Evolutionary conservation across 345 rosid species (phyloP), one percentile per base, ranked within the genome.

Genomic region (Gossypium raimondii): DNA sequence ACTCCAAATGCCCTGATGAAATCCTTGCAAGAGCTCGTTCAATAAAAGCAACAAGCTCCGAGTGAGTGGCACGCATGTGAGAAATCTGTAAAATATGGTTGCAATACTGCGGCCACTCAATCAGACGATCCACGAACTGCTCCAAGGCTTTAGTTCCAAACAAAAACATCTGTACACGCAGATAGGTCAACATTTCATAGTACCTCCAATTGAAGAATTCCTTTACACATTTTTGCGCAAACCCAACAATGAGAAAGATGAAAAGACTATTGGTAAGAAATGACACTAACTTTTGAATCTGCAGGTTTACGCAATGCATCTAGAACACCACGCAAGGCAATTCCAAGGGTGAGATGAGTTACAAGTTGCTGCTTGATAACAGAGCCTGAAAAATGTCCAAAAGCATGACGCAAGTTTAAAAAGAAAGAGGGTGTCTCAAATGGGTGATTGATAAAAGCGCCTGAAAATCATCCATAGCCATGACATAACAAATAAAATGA

Each of bases 101-200:
- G 86, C 99, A 95, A 84, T 95, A 95, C 55, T 95, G 99, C 1
- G 99, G 99, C 97, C 94, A 90, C 84, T 95, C 98, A 74, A 93
- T 86, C 59, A 95, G 82, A 67, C 98, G 97, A 78, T 91, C 96
- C 82, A 93, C 89, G 64, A 95, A 95, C 84, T 95, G 96, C 84
- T 95, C 98, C 87, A 95, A 81, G 18, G 99, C 98, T 80, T 87
- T 91, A 70, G 93, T 93, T 41, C 99, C 99, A 84, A 95, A 95
- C 64, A 91, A 86, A 89, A 91, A 95, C 98, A 95, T 93, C 98
- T 95, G 87, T 79, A 81, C 11, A 69, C 52, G 80, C 59, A 76
- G 63, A 11, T 67, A 22, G 34, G 25, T 27, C 57, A 70, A 38
- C 18, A 59, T 50, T 18, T 14, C 27, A 34, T 14, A 71, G 53